Conservation (phyloP, 805 yeast genomes). For the Saccharomycopsis guyanensis region DNA sequence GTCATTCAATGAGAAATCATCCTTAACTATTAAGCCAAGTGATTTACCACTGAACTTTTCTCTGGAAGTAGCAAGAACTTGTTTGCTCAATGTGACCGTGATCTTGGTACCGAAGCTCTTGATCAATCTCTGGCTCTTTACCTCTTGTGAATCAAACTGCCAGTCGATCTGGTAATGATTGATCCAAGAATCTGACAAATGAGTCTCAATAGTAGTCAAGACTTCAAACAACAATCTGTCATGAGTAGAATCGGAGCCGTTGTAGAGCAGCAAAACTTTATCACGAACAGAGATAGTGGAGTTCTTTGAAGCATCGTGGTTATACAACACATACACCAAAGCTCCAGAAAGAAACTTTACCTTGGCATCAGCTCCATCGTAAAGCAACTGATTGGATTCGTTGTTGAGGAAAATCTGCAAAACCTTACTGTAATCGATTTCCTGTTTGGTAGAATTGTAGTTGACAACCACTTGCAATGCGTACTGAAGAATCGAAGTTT, state of each 20-base stretch:
- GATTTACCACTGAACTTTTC: slow-evolving; percentile 27
- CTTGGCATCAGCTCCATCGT: slow-evolving; percentile 23
- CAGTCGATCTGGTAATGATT: slow-evolving; percentile 45
- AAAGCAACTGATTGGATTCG: slow-evolving; percentile 31
- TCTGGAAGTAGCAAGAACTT: slow-evolving; percentile 42
- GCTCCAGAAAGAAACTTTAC: slow-evolving; percentile 38
- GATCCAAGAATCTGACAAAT: slow-evolving; percentile 55
- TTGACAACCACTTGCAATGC: slow-evolving; percentile 23
- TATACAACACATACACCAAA: slow-evolving; percentile 42
- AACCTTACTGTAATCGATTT: slow-evolving; percentile 40
- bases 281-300: slow-evolving; percentile 42
- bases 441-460: background rate
- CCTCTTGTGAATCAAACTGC: slow-evolving; percentile 39
- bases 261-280: slow-evolving; percentile 44
- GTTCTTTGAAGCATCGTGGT: slow-evolving; percentile 36
- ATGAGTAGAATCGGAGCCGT: slow-evolving; percentile 53
- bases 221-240: slow-evolving; percentile 57
- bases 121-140: background rate
- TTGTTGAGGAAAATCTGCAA: slow-evolving; percentile 60
- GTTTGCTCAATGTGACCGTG: slow-evolving; percentile 44
- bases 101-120: slow-evolving; percentile 20
- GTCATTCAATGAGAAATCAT: background rate
- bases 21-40: background rate
- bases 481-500: slow-evolving; percentile 39
- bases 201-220: slow-evolving; percentile 50